A percentile compares a stretch with the other conserved stretches of the same genome.
These are phyloP conservation scores for Saccharomyces paradoxus DNA, from an alignment of 805 yeast species.

Conservation along the genomic window DNA sequence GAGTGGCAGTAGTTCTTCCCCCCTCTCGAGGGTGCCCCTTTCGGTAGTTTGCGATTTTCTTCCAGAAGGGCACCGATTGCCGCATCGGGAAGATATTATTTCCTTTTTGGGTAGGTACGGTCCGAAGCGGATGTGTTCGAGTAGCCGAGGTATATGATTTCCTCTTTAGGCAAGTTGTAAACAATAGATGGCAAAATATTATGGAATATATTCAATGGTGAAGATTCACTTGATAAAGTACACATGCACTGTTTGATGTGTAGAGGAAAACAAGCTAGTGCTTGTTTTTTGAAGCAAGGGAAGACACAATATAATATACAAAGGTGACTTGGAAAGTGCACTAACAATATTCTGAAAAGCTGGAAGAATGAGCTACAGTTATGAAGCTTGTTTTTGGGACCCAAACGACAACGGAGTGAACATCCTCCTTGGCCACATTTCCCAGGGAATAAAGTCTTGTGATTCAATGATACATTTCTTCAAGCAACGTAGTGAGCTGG, in stretches of 20 bases:
- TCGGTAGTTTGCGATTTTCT: conserved; percentile 1
- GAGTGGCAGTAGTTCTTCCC: not conserved
- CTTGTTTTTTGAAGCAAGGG: not conserved
- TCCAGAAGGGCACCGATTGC: conserved; percentile 1
- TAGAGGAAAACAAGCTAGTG: not conserved
- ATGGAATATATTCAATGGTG: not conserved
- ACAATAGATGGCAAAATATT: not conserved
- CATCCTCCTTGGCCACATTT: conserved; percentile 22
- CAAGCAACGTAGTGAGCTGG: conserved; percentile 26
- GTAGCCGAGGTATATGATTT: not conserved
- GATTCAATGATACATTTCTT: conserved; percentile 21
- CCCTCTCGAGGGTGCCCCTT: not conserved
- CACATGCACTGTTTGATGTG: not conserved
- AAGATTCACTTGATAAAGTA: not conserved
- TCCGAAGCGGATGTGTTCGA: not conserved
- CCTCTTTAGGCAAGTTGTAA: not conserved
- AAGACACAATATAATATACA: not conserved
- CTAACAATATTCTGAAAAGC: not conserved
- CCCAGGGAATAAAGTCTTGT: conserved; percentile 24
- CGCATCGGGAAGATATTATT: not conserved
- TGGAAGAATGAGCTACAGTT: conserved; percentile 20
- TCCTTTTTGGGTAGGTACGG: not conserved
- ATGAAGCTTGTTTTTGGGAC: conserved; percentile 30
- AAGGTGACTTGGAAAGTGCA: not conserved
- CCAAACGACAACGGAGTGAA: conserved; percentile 28